Evolutionary conservation across 192 early-diverging fungal species (phyloP).

Genomic region (Linderina pennispora): DNA sequence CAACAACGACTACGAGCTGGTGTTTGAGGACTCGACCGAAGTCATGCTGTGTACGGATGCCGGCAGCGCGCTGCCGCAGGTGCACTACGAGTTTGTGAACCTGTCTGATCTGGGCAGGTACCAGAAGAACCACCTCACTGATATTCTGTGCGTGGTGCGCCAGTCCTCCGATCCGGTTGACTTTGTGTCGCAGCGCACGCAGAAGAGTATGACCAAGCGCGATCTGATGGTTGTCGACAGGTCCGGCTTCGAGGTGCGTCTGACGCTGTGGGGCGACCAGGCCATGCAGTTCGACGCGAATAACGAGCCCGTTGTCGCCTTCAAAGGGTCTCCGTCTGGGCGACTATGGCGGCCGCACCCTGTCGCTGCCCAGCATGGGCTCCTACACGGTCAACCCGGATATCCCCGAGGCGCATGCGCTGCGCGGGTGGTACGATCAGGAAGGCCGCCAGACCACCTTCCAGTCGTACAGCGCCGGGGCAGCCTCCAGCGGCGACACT

Average conservation of each 20-base stretch:
- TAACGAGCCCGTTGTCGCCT: slow-evolving; percentile 60
- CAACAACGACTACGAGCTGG: slow-evolving; percentile 91
- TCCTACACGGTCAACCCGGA: slow-evolving; percentile 65
- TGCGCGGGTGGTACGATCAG: slow-evolving; percentile 63
- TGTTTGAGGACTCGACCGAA: slow-evolving; percentile 62
- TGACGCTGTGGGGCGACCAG: slow-evolving; percentile 84
- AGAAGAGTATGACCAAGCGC: slow-evolving; percentile 61
- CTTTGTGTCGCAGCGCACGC: slow-evolving; percentile 56
- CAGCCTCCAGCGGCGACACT: slow-evolving; percentile 11
- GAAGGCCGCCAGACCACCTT: slow-evolving; percentile 20
- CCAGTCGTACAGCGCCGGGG: slow-evolving; percentile 33
- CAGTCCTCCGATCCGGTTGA: slow-evolving; percentile 50
- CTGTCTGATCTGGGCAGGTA: slow-evolving; percentile 58
- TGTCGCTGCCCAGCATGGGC: slow-evolving; percentile 47
- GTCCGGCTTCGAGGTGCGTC: slow-evolving; percentile 57
- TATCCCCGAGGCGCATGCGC: slow-evolving; percentile 60
- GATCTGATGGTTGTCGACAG: slow-evolving; percentile 79
- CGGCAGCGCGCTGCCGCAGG: slow-evolving; percentile 27
- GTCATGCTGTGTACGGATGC: slow-evolving; percentile 52
- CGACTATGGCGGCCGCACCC: slow-evolving; percentile 76
- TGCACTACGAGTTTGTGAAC: slow-evolving; percentile 62
- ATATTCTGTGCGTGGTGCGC: slow-evolving; percentile 75
- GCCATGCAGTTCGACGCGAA: slow-evolving; percentile 59
- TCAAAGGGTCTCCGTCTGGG: slow-evolving; percentile 81
- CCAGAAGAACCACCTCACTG: slow-evolving; percentile 66